Conservation (phyloP, 116 monocot genomes). For the Zostera marina region DNA sequence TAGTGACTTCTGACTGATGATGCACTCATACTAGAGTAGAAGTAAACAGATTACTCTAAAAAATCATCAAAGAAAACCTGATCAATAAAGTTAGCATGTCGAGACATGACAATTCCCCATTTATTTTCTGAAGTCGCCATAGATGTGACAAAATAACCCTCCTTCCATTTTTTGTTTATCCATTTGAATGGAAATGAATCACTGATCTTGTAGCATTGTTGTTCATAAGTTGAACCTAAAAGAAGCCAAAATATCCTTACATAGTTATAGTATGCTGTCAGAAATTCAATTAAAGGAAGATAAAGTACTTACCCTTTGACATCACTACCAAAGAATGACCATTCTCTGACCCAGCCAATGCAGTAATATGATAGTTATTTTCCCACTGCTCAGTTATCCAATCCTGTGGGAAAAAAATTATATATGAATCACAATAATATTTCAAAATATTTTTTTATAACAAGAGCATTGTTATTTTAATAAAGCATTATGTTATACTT, state of each 20-base stretch:
- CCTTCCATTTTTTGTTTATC: conserved; percentile 98
- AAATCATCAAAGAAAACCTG: conserved; percentile 30
- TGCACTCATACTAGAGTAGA: no score
- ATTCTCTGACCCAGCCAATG: no score
- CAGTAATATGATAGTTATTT: no score
- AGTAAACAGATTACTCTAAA: not conserved
- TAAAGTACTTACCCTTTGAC: conserved; percentile 53
- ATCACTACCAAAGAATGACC: conserved; percentile 51
- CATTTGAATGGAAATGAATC: conserved; percentile 97
- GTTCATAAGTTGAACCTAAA: conserved; percentile 69
- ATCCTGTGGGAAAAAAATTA: no score
- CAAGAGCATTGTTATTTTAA: no score
- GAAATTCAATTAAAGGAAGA: not conserved
- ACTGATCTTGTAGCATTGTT: conserved; percentile 94
- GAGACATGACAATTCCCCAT: conserved; percentile 91
- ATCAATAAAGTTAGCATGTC: conserved; percentile 63
- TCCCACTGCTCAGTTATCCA: no score
- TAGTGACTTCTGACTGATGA: no score
- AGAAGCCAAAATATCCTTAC: no score
- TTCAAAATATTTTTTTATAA: no score
- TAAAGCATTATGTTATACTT: no score
- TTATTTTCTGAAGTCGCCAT: conserved; percentile 85
- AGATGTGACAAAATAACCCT: conserved; percentile 84
- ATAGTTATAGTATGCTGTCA: conserved; percentile 5
- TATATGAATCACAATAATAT: no score